These are phyloP conservation scores for Hyphopichia fennica DNA, from an alignment of 1,139 yeast genomes.

Conservation along the genomic window DNA sequence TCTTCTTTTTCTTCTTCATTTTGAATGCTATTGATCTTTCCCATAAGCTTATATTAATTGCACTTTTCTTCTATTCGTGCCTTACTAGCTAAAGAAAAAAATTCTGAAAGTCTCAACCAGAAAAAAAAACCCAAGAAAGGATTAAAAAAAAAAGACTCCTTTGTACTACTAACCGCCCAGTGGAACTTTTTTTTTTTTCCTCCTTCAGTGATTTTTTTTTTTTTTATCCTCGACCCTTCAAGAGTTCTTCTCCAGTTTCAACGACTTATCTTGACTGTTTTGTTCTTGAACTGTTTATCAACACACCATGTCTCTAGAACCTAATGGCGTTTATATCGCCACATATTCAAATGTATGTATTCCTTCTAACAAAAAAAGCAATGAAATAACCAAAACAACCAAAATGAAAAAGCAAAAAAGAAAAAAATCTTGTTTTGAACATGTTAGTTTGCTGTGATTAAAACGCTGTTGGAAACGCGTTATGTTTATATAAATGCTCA, in stretches of 20 bases:
- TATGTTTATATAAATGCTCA: not conserved
- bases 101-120: no score
- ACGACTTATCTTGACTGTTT: not conserved
- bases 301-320: slow-evolving; percentile 14
- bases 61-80: not conserved
- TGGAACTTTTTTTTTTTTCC: not conserved
- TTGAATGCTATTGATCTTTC: not conserved
- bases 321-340: slow-evolving; percentile 25
- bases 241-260: not conserved
- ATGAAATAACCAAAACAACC: no score
- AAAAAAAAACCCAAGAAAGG: no score
- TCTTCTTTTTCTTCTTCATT: not conserved
- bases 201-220: not conserved
- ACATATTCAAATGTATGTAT: slow-evolving; percentile 27
- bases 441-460: not conserved
- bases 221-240: not conserved
- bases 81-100: no score
- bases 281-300: not conserved
- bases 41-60: not conserved
- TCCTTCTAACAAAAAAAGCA: no score
- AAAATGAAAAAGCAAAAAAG: no score
- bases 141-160: not conserved
- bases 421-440: no score
- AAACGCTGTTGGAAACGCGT: not conserved
- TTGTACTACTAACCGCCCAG: not conserved